Conservation (phyloP, 2,329 filamentous ascomycete genomes). For the Falciphora oryzae region DNA sequence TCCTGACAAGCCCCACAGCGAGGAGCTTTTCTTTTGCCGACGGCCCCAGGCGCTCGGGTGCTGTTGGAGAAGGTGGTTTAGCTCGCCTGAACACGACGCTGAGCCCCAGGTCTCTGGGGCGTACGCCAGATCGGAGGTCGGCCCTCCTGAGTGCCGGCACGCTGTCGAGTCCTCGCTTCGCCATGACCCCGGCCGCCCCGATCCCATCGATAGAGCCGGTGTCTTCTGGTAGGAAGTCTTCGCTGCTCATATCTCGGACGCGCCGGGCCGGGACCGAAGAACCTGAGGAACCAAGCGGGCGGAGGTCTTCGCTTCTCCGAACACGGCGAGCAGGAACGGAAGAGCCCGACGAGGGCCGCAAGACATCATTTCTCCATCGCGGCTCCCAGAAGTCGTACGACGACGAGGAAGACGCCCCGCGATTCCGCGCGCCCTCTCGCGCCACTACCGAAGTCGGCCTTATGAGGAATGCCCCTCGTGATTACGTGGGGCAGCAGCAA, state of each 20-base stretch:
- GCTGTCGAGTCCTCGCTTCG: conserved; percentile 39
- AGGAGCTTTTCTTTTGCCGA: conserved; percentile 10
- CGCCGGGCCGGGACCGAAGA: conserved; percentile 45
- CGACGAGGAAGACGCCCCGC: conserved; percentile 43
- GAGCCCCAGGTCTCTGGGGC: conserved; percentile 38
- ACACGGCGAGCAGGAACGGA: conserved; percentile 40
- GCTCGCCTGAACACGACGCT: conserved; percentile 22
- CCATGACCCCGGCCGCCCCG: conserved; percentile 24
- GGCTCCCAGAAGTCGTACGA: conserved; percentile 36
- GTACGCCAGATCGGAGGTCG: conserved; percentile 47
- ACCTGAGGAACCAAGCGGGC: conserved; percentile 36
- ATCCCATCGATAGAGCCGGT: conserved; percentile 32
- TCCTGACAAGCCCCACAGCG: conserved; percentile 10
- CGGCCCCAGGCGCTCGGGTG: conserved; percentile 36
- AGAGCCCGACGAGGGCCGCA: conserved; percentile 42
- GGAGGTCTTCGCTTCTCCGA: conserved; percentile 42
- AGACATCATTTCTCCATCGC: conserved; percentile 39
- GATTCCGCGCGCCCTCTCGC: conserved; percentile 51
- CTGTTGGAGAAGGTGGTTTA: conserved; percentile 33
- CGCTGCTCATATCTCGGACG: conserved; percentile 36
- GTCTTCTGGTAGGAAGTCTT: conserved; percentile 43
- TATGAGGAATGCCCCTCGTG: conserved; percentile 30
- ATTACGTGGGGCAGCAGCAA: conserved; percentile 23
- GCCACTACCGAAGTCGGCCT: conserved; percentile 49
- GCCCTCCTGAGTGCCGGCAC: conserved; percentile 40